Evolutionary conservation across 2,329 filamentous ascomycete species (phyloP).

Genomic region (Dactylellina parvicollis): DNA sequence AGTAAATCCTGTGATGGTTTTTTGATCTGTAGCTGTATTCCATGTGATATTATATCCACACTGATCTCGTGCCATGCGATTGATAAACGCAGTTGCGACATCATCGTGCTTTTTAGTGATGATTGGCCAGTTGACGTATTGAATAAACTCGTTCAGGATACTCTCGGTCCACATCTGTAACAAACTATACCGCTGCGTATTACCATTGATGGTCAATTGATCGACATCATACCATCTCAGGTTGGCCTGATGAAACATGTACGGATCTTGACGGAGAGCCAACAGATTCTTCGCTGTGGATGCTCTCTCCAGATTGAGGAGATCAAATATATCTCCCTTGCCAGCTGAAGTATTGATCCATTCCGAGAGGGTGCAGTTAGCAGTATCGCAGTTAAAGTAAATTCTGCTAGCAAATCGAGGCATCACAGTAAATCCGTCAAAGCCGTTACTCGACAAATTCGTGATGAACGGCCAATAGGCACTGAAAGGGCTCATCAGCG

Average conservation of each 20-base stretch:
- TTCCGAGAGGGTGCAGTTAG: constrained; percentile 68
- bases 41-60: constrained; percentile 43
- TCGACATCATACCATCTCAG: constrained; percentile 34
- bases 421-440: constrained; percentile 68
- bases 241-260: constrained; percentile 75
- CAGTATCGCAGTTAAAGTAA: constrained; percentile 72
- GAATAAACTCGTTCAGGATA: constrained; percentile 58
- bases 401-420: constrained; percentile 71
- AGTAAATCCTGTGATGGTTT: constrained; percentile 15
- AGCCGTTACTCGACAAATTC: constrained; percentile 66
- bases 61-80: constrained; percentile 61
- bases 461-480: constrained; percentile 68
- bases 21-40: constrained; percentile 31
- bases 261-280: constrained; percentile 67
- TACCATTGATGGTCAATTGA: constrained; percentile 57
- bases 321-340: constrained; percentile 66
- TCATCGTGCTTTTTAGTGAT: constrained; percentile 70
- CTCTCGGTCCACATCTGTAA: constrained; percentile 59
- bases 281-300: constrained; percentile 70
- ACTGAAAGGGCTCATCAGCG: constrained; percentile 67
- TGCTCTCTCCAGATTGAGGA: constrained; percentile 66
- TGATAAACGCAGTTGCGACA: constrained; percentile 65
- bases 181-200: constrained; percentile 55
- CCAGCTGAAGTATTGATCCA: constrained; percentile 71
- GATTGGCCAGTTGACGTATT: constrained; percentile 68